Evolutionary conservation across 2,329 filamentous ascomycete species (phyloP), one percentile per base, ranked within the genome.

Genomic region (Colletotrichum destructivum): DNA sequence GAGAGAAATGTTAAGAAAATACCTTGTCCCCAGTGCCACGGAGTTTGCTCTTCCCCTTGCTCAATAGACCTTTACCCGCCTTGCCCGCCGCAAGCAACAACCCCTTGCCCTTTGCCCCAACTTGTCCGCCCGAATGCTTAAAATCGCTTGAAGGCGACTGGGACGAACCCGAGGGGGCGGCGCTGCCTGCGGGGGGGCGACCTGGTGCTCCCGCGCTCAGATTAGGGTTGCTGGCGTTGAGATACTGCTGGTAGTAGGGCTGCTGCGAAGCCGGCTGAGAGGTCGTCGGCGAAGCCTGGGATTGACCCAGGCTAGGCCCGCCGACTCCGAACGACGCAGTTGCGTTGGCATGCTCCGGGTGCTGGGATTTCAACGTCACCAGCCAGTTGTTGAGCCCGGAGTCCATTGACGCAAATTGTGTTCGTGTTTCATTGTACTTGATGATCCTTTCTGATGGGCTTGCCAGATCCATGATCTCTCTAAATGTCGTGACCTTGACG

Each of bases 61-160:
- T 94, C 81, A 98, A 92, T 74, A 98, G 83, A 63, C 95, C 96
- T 85, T 98, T 98, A 60, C 95, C 95, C 70, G 94, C 94, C 79
- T 94, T 95, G 64, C 94, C 94, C 66, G 95, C 95, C 26, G 92
- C 92, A 75, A 96, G 93, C 79, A 98, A 88, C 38, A 98, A 85
- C 77, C 97, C 95, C 84, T 98, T 98, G 80, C 95, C 92, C 85
- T 95, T 96, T 49, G 91, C 89, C 76, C 94, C 93, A 80, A 95
- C 89, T 78, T 93, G 90, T 74, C 88, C 86, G 72, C 88, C 83
- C 60, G 89, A 89, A 70, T 87, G 84, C 52, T 86, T 86, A 75
- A 89, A 87, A 46, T 84, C 81, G 77, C 84, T 84, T 60, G 81
- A 77, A 40, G 82, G 78, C 60, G 83, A 83, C 67, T 85, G 83